These are phyloP conservation scores for Purpureocillium lavendulum DNA, from an alignment of 2,329 filamentous ascomycete genomes.

Conservation along the genomic window DNA sequence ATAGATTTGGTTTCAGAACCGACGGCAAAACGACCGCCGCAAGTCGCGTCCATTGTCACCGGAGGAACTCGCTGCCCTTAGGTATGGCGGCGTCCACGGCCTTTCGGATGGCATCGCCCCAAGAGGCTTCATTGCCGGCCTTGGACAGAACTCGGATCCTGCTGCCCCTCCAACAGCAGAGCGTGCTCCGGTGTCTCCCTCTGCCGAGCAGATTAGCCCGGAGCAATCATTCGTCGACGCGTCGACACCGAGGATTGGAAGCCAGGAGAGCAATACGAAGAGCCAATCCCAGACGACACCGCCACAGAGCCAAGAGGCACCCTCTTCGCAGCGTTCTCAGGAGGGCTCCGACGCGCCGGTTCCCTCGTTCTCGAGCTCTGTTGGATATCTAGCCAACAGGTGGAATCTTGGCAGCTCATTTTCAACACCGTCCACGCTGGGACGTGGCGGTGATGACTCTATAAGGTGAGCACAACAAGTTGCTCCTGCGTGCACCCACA, in stretches of 20 bases:
- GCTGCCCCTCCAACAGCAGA: slow-evolving; percentile 14
- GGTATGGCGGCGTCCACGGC: slow-evolving; percentile 45
- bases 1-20: slow-evolving; percentile 97
- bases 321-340: slow-evolving; percentile 19
- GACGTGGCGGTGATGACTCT: slow-evolving; percentile 31
- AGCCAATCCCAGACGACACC: slow-evolving; percentile 9
- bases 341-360: slow-evolving; percentile 20
- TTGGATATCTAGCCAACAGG: slow-evolving; percentile 46
- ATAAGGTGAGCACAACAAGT: slow-evolving; percentile 30
- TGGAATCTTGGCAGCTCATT: slow-evolving; percentile 47
- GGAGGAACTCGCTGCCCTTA: slow-evolving; percentile 61
- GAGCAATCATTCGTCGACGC: slow-evolving; percentile 13
- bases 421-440: slow-evolving; percentile 36
- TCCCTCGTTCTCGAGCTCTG: slow-evolving; percentile 32
- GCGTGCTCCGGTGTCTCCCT: slow-evolving; percentile 15
- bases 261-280: slow-evolving; percentile 3
- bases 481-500: neutral
- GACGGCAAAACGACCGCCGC: slow-evolving; percentile 83
- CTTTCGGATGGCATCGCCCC: slow-evolving; percentile 34
- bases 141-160: slow-evolving; percentile 18
- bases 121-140: slow-evolving; percentile 14
- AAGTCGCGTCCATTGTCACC: slow-evolving; percentile 77
- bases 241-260: slow-evolving; percentile 15
- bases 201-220: slow-evolving; percentile 4
- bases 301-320: slow-evolving; percentile 16